Evolutionary conservation across 495 filamentous ascomycete genomes (phyloP).

Genomic region (Penicillium arizonense): DNA sequence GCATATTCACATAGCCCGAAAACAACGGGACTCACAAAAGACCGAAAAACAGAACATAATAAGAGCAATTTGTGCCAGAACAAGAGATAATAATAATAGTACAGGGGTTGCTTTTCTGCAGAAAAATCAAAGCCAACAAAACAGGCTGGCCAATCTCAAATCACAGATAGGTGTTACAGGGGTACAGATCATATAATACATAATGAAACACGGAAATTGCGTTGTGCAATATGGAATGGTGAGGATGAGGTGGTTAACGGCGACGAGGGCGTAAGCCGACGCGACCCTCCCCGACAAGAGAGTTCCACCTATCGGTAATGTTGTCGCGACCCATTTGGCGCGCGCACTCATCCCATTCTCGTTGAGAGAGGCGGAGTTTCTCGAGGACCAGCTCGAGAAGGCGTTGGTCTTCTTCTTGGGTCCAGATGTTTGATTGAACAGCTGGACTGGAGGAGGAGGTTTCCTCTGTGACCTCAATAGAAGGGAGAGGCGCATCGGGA

Average conservation of each 20-base stretch:
- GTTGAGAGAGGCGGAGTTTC: slow-evolving; percentile 69
- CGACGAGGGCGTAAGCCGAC: slow-evolving; percentile 45
- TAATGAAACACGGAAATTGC: slow-evolving; percentile 6
- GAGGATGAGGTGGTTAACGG: slow-evolving; percentile 20
- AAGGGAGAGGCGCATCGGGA: slow-evolving; percentile 40
- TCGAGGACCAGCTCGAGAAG: slow-evolving; percentile 72
- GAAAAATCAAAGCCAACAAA: slow-evolving; percentile 1
- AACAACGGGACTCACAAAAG: slow-evolving; percentile 7
- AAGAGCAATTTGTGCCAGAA: slow-evolving; percentile 12
- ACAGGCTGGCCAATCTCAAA: not conserved
- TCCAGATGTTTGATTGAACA: slow-evolving; percentile 46
- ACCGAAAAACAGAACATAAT: slow-evolving; percentile 1
- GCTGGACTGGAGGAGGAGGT: slow-evolving; percentile 6
- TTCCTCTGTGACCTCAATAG: slow-evolving; percentile 36
- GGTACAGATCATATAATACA: slow-evolving; percentile 27
- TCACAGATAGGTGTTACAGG: slow-evolving; percentile 5
- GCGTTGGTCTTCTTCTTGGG: slow-evolving; percentile 65
- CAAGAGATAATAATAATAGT: slow-evolving; percentile 16
- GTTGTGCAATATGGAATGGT: not conserved
- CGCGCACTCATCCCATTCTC: slow-evolving; percentile 80
- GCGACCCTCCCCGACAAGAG: slow-evolving; percentile 60
- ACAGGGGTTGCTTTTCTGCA: slow-evolving; percentile 15
- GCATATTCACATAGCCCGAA: slow-evolving; percentile 28
- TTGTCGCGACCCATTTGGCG: slow-evolving; percentile 58
- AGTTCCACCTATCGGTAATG: slow-evolving; percentile 69